phyloP scores from a whole-genome alignment of 176 grass and related monocot species.

The Phoenix roebelenii region DNA sequence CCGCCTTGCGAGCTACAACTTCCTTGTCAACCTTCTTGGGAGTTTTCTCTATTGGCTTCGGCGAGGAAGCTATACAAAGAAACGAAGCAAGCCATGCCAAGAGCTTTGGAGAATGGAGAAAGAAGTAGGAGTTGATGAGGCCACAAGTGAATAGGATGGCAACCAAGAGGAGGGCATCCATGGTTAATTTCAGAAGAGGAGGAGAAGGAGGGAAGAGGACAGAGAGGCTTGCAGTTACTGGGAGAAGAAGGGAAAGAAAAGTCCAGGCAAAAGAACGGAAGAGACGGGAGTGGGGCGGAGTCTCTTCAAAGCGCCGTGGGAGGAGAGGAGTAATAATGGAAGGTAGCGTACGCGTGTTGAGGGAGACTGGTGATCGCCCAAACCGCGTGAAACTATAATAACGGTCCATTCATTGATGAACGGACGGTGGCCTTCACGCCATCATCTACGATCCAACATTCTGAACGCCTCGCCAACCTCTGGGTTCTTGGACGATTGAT shows the following conservation, averaged over 20 bases:
- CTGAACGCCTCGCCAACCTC: no score
- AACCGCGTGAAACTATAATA: conserved; percentile 4
- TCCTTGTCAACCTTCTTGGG: background rate
- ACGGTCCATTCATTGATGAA: background rate
- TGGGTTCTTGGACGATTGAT: no score
- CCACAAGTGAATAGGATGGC: conserved; percentile 27
- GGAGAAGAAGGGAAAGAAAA: no score
- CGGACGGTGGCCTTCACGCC: no score
- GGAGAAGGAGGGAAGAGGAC: no score
- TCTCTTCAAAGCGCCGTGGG: no score
- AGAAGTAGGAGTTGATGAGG: conserved; percentile 1
- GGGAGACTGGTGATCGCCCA: no score
- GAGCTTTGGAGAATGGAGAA: background rate
- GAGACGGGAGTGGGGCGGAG: background rate
- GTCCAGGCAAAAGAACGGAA: background rate
- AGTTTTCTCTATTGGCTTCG: background rate
- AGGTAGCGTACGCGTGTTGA: background rate
- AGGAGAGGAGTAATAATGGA: background rate
- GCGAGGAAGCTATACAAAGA: conserved; percentile 21
- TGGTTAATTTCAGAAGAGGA: background rate
- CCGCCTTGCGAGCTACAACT: background rate
- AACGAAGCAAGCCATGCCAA: conserved; percentile 27
- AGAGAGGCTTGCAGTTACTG: no score
- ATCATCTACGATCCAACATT: no score
- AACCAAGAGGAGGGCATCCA: conserved; percentile 48